Base-by-base conservation (phyloP, 164 flowering plant genomes). In the Sedum album region DNA sequence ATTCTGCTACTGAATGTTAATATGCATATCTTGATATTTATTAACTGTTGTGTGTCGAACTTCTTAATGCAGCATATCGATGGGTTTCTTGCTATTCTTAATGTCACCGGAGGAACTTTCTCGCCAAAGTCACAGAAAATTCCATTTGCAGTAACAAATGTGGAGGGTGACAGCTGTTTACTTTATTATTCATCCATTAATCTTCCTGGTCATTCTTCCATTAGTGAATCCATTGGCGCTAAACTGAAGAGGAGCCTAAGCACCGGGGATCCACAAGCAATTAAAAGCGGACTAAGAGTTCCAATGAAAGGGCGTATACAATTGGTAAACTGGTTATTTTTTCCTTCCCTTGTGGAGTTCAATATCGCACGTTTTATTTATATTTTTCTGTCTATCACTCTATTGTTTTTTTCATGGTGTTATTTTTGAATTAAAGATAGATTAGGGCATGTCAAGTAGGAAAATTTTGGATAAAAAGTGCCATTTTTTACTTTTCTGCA, bases 241-340 rank as follows among this genome's bases (percentile, higher is more conserved):
- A 85, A 85, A 65, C 31, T 79, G 65, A 83, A 79, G 76, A 85
- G 79, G 68, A 80, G 80, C 70, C 78, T 79, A 33, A 79, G 83
- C 72, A 80, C 65, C 73, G 82, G 82, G 72, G 92, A 83, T 66
- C 73, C 82, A 6, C 82, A 73, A 64, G 57, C 71, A 69, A 72
- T 67, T 30, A 83, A 73, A 65, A 84, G 80, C 72, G 84, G 88
- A 46, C 66, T 89, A 71, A 87, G 92, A 6, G 81, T 93, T 67
- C 98, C 98, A 38, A 75, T 89, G 91, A 93, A 93, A 79, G 98
- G 98, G 62, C 88, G 88, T 65, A 85, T 93, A 76, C 97, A 93
- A 76, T 80, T 93, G 98, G 98, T 93, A 88, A 44, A 64, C 61
- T 74, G 51, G 18, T 36, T 48, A 31, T 61, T 51, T 44, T 31